Conservation (phyloP, 495 filamentous ascomycete genomes). For the Penicillium malachiteum region DNA sequence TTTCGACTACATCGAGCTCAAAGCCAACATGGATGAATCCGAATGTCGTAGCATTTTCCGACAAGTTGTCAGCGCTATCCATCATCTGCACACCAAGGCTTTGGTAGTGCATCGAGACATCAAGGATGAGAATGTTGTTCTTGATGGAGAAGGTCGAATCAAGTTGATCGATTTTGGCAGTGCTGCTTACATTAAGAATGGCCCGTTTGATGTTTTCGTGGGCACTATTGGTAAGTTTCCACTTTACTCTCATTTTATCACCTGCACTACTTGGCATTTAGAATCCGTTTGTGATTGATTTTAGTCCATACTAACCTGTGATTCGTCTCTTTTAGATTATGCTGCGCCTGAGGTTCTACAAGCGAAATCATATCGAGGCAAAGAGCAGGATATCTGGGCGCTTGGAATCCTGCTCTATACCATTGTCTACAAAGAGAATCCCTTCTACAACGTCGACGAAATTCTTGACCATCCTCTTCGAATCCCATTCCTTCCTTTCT, state of each 20-base stretch:
- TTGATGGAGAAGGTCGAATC: slow-evolving; percentile 93
- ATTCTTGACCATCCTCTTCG: slow-evolving; percentile 96
- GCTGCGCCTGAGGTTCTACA: slow-evolving; percentile 96
- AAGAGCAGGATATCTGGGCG: slow-evolving; percentile 98
- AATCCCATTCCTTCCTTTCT: slow-evolving; percentile 82
- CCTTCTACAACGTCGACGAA: slow-evolving; percentile 98
- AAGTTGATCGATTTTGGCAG: slow-evolving; percentile 98
- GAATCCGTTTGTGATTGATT: neutral
- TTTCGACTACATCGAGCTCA: slow-evolving; percentile 97
- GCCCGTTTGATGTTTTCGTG: slow-evolving; percentile 98
- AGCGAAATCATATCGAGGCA: slow-evolving; percentile 88
- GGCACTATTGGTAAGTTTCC: slow-evolving; percentile 85
- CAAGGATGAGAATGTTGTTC: slow-evolving; percentile 96
- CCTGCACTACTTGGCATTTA: neutral
- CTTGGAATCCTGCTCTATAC: slow-evolving; percentile 98
- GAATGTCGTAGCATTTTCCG: slow-evolving; percentile 94
- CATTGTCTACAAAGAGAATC: slow-evolving; percentile 98
- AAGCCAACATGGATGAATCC: slow-evolving; percentile 91
- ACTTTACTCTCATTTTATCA: neutral
- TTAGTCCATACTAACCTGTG: neutral
- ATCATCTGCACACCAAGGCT: slow-evolving; percentile 88
- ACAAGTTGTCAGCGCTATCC: slow-evolving; percentile 84
- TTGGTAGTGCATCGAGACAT: slow-evolving; percentile 95
- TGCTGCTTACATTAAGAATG: slow-evolving; percentile 96
- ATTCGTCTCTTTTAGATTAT: slow-evolving; percentile 65